phyloP scores from a whole-genome alignment of 345 rosid genomes.

The Leavenworthia alabamica region DNA sequence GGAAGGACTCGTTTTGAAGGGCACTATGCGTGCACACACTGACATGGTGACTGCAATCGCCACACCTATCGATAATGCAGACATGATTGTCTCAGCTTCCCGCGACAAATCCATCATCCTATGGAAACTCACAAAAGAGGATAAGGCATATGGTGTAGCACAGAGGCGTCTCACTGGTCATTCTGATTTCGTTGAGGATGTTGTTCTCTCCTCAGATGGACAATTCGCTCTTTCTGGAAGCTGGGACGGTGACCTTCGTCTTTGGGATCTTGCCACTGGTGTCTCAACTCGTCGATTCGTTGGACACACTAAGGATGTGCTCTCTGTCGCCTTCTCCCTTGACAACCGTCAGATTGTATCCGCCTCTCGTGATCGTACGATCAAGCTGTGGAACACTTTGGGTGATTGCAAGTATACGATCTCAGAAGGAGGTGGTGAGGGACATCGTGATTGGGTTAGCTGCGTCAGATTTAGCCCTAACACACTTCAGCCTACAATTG shows the following conservation, averaged over 20 bases:
- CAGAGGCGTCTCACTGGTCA: constrained; percentile 93
- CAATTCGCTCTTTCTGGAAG: constrained; percentile 97
- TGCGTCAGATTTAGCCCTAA: constrained; percentile 94
- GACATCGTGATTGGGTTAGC: constrained; percentile 87
- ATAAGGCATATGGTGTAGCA: constrained; percentile 68
- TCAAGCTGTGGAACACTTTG: constrained; percentile 89
- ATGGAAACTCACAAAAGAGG: constrained; percentile 92
- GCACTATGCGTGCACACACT: constrained; percentile 95
- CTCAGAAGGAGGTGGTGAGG: constrained; percentile 57
- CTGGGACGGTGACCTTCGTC: constrained; percentile 98
- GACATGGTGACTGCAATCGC: constrained; percentile 97
- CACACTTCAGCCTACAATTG: constrained; percentile 72
- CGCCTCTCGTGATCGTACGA: constrained; percentile 90
- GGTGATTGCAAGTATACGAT: constrained; percentile 99
- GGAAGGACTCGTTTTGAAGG: constrained; percentile 63
- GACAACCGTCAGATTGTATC: constrained; percentile 98
- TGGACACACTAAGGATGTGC: constrained; percentile 91
- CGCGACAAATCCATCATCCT: constrained; percentile 94
- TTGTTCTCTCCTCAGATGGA: constrained; percentile 90
- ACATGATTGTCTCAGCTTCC: constrained; percentile 85
- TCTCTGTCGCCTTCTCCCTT: constrained; percentile 91
- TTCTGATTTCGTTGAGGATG: constrained; percentile 90
- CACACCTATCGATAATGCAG: constrained; percentile 77
- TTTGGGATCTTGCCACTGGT: constrained; percentile 87
- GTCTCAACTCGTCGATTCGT: constrained; percentile 77